phyloP scores from a whole-genome alignment of 306 rosid species.

The Prunus fruticosa region DNA sequence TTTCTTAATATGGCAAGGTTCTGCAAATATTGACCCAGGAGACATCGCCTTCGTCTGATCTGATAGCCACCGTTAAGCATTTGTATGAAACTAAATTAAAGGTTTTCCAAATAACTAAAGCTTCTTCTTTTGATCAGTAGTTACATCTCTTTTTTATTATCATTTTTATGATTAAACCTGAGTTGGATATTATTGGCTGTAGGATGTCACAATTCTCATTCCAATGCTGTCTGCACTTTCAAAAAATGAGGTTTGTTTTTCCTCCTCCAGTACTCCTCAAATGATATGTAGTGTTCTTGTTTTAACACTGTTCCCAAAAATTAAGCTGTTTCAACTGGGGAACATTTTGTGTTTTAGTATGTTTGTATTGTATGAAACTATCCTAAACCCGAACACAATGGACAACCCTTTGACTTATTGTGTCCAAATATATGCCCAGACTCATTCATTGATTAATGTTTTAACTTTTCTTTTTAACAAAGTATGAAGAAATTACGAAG shows the following conservation, averaged over 20 bases:
- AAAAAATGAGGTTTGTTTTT: slow-evolving; percentile 72
- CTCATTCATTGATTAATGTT: neutral
- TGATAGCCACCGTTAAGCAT: slow-evolving; percentile 83
- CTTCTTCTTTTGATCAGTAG: slow-evolving; percentile 19
- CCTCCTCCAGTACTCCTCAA: slow-evolving; percentile 1
- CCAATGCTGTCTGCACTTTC: slow-evolving; percentile 87
- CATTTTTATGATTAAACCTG: slow-evolving; percentile 24
- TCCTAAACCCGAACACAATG: too few species aligned
- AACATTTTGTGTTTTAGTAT: neutral
- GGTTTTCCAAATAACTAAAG: slow-evolving; percentile 43
- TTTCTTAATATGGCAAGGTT: slow-evolving; percentile 50
- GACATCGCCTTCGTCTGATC: slow-evolving; percentile 66
- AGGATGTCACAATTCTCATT: slow-evolving; percentile 98
- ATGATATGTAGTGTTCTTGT: neutral
- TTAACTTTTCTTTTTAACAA: neutral
- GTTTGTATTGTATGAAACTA: neutral
- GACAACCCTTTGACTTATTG: too few species aligned
- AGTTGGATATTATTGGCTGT: slow-evolving; percentile 30
- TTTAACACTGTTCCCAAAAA: neutral
- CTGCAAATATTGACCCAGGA: slow-evolving; percentile 90
- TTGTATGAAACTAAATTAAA: slow-evolving; percentile 88
- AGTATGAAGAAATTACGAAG: neutral
- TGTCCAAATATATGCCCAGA: too few species aligned
- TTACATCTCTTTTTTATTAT: neutral
- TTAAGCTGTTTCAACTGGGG: neutral